Conservation (phyloP, 2,329 filamentous ascomycete genomes). For the Claviceps quebecensis region DNA sequence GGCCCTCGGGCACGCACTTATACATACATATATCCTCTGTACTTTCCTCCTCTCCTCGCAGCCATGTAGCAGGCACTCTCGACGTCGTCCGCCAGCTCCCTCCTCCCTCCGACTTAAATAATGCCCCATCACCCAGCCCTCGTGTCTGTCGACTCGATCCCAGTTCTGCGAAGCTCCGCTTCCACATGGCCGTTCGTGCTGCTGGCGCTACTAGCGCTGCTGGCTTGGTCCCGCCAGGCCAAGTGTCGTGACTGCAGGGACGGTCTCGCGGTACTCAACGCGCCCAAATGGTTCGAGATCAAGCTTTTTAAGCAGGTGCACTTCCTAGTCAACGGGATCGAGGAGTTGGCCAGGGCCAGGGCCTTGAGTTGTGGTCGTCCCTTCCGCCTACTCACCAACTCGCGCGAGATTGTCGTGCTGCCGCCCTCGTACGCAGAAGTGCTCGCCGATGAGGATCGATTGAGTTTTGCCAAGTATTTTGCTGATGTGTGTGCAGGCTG, state of each 20-base stretch:
- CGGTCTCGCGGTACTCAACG: conserved; percentile 3
- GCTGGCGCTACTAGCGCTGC: conserved; percentile 33
- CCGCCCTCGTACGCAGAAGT: conserved; percentile 6
- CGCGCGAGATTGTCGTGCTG: conserved; percentile 6
- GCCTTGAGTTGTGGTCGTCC: background rate
- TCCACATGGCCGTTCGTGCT: conserved; percentile 29
- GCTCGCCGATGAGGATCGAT: conserved; percentile 2
- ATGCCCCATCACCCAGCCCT: too few relatives aligned
- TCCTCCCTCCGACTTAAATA: too few relatives aligned
- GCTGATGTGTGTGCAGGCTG: conserved; percentile 2
- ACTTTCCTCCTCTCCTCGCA: too few relatives aligned
- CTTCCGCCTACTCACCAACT: conserved; percentile 7
- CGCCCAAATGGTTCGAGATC: conserved; percentile 6
- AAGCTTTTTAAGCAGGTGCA: conserved; percentile 4
- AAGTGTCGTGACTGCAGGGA: background rate
- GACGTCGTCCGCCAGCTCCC: too few relatives aligned
- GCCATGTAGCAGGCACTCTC: too few relatives aligned
- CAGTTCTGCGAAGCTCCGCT: too few relatives aligned
- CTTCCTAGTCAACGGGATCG: conserved; percentile 5
- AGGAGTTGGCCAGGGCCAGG: conserved; percentile 5
- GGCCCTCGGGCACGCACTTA: too few relatives aligned
- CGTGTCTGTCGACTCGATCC: background rate
- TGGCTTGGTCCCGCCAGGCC: background rate
- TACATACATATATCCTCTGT: too few relatives aligned
- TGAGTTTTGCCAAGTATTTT: conserved; percentile 7